A percentile compares a stretch with the other conserved stretches of the same genome.
Evolutionary conservation across 2,329 filamentous ascomycete species (phyloP).

Genomic region (Arthrocladium fulminans): DNA sequence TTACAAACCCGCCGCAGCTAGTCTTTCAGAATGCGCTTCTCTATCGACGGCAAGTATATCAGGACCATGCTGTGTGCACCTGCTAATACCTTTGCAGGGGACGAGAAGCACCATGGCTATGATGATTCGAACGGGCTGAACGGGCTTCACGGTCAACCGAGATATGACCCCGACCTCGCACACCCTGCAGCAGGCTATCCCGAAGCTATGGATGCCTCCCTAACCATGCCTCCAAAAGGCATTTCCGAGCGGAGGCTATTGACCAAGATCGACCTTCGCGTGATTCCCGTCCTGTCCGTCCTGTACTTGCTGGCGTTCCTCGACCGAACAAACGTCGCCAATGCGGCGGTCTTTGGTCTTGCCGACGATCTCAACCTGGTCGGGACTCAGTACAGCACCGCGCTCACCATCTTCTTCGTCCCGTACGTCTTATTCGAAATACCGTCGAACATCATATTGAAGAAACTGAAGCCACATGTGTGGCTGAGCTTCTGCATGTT

Average conservation of each 20-base stretch:
- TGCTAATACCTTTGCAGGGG: not conserved
- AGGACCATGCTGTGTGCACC: not conserved
- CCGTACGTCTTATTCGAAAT: slow-evolving; percentile 58
- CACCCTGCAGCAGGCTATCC: slow-evolving; percentile 19
- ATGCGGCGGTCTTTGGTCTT: slow-evolving; percentile 61
- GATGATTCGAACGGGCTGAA: slow-evolving; percentile 13
- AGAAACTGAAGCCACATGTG: slow-evolving; percentile 56
- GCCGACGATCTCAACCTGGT: slow-evolving; percentile 52
- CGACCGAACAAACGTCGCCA: slow-evolving; percentile 65
- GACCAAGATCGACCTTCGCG: slow-evolving; percentile 59
- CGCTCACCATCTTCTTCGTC: slow-evolving; percentile 72
- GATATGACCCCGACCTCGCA: slow-evolving; percentile 22
- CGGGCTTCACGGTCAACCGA: slow-evolving; percentile 13
- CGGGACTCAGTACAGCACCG: slow-evolving; percentile 60
- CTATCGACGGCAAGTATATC: slow-evolving; percentile 16
- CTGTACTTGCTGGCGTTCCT: slow-evolving; percentile 44
- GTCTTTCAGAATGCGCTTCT: slow-evolving; percentile 14
- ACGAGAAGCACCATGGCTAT: slow-evolving; percentile 16
- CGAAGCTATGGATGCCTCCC: slow-evolving; percentile 9
- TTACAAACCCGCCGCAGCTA: too few species aligned
- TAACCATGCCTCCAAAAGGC: slow-evolving; percentile 11
- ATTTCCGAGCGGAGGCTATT: slow-evolving; percentile 52
- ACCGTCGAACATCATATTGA: slow-evolving; percentile 63
- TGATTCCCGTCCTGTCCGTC: slow-evolving; percentile 64
- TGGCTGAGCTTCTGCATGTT: slow-evolving; percentile 81